Evolutionary conservation across 495 filamentous ascomycete genomes (phyloP), one percentile per base, ranked within the genome.

Genomic region (Penicillium desertorum): DNA sequence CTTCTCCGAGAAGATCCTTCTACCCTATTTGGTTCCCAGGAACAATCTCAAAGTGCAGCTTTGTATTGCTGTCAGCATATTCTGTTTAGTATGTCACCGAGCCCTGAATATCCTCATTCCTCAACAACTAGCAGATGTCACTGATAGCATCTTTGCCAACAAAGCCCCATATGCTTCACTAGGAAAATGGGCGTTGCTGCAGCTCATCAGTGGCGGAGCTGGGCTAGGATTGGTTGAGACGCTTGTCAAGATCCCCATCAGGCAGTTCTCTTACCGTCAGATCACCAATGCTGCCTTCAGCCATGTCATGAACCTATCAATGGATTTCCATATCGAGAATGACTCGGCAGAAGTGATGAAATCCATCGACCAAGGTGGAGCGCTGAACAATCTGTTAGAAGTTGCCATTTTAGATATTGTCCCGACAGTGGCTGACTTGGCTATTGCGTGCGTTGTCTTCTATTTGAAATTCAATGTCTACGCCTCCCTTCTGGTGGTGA

Each of bases 21-120:
- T 88, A 44, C 85, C 84, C 8, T 84, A 85, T 64, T 69, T 89
- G 32, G 85, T 84, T 80, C 86, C 87, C 1, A 70, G 80, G 34
- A 81, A 83, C 46, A 75, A 79, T 56, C 79, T 67, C 39, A 59
- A 64, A 12, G 75, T 89, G 19, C 86, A 88, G 59, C 50, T 84
- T 16, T 78, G 80, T 20, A 75, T 85, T 47, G 62, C 79, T 7
- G 20, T n/a, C 5, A 55, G 43, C n/a, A 16, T 47, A 11, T 34
- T 39, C 30, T 55, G 53, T 45, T 5, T 55, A 39, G 30, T 7
- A 9, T 46, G 30, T 8, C 43, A 55, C 16, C 43, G 53, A 20
- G 53, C 39, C 11, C 30, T 55, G 19, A 86, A 87, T 56, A 74
- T 89, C 23, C 66, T 89, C 17, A 80, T 88, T 41, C 87, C 87